Conservation (phyloP, 2,329 filamentous ascomycete genomes). For the Incumbomyces delicatus region DNA sequence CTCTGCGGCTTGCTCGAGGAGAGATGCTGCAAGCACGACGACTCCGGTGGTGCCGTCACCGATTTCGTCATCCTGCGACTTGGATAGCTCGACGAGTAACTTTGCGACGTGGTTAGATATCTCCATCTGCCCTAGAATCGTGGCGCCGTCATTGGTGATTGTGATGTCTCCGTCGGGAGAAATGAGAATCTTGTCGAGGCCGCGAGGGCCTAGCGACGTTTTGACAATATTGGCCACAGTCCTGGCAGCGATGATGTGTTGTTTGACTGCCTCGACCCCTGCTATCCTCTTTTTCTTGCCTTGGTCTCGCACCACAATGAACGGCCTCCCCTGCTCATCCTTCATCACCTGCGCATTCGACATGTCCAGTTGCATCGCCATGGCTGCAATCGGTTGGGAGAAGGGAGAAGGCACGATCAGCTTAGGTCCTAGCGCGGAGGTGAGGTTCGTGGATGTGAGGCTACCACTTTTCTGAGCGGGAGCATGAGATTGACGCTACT, state of each 20-base stretch:
- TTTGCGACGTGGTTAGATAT: slow-evolving; percentile 98
- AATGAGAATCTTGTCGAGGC: slow-evolving; percentile 97
- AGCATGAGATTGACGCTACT: too few relatives aligned
- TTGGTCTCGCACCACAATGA: slow-evolving; percentile 97
- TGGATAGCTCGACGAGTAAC: slow-evolving; percentile 89
- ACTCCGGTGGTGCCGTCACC: slow-evolving; percentile 97
- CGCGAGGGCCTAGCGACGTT: slow-evolving; percentile 87
- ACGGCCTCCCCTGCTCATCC: slow-evolving; percentile 93
- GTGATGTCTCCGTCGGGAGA: slow-evolving; percentile 98
- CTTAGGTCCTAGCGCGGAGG: too few relatives aligned
- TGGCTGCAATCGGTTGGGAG: too few relatives aligned
- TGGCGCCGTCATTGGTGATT: slow-evolving; percentile 97
- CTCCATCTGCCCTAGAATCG: slow-evolving; percentile 94
- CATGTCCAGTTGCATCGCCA: slow-evolving; percentile 21
- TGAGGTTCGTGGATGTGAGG: too few relatives aligned
- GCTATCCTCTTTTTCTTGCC: slow-evolving; percentile 96
- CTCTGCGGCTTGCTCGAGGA: slow-evolving; percentile 92
- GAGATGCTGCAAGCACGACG: slow-evolving; percentile 85
- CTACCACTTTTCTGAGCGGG: too few relatives aligned
- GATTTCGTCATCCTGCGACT: slow-evolving; percentile 98
- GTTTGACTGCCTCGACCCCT: slow-evolving; percentile 94
- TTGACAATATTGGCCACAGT: slow-evolving; percentile 97
- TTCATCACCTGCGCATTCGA: slow-evolving; percentile 63
- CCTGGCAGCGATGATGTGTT: slow-evolving; percentile 91
- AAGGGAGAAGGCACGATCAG: too few relatives aligned